Base-by-base conservation (phyloP, 495 filamentous ascomycete genomes). In the Chaetomium cochliodes region DNA sequence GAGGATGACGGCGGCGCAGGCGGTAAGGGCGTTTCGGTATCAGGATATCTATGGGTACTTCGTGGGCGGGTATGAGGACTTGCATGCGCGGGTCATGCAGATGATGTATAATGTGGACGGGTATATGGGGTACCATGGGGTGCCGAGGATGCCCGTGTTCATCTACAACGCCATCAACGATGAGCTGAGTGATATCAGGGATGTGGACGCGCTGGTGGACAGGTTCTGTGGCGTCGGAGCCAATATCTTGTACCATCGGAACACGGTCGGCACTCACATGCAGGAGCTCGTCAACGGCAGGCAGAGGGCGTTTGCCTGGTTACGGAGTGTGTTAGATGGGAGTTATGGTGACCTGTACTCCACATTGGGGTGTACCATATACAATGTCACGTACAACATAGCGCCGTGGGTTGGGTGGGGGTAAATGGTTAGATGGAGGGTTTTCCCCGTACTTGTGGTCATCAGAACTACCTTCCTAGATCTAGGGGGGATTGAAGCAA, bases 151-250 rank as follows among this genome's bases (percentile, higher is more conserved):
- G 64, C 79, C 78, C 1, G 20, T 82, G 16, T 84, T 80, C 65
- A 39, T 79, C 5, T 85, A 86, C 72, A 83, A 85, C 63, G 79
- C 82, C 15, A 70, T 82, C 39, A 54, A 72, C 0, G 82, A 85
- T 65, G 77, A 85, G 68, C 72, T 82, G 57, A 78, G 71, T n/a
- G 62, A 73, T 0, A 72, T 82, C 12, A 62, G 49, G 11, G 77
- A 81, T 25, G 81, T 77, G 3, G 82, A 85, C 65, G 72, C 26
- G 5, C 60, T 83, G 44, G 74, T 84, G 2, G 60, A 71, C 1
- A 68, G 68, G 44, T 81, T 78, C 50, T 83, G 80, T 65, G 58
- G 41, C 1, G 63, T 67, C 5, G 77, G 76, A 3, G 74, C 73
- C 13, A 76, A 74, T 41, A 75, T 81, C 13, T 56, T 73, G 51